Evolutionary conservation across 495 filamentous ascomycete genomes (phyloP).

Genomic region (Penicillium turbatum): DNA sequence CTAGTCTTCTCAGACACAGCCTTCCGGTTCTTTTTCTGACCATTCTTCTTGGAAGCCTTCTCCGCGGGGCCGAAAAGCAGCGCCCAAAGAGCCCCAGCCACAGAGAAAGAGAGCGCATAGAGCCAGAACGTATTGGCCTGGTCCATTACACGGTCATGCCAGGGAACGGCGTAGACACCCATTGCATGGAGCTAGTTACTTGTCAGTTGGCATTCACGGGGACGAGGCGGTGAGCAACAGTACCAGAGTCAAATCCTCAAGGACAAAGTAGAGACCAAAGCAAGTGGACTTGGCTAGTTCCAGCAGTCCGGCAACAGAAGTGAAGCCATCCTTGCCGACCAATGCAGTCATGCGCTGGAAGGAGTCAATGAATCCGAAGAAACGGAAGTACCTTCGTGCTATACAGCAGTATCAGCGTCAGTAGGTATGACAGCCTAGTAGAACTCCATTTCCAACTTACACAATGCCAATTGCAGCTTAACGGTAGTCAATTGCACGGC

Average conservation of each 20-base stretch:
- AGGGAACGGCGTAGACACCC: conserved; percentile 35
- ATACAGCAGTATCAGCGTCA: background rate
- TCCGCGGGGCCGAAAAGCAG: conserved; percentile 18
- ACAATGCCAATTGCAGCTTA: conserved; percentile 33
- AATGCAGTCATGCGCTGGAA: conserved; percentile 46
- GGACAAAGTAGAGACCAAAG: conserved; percentile 36
- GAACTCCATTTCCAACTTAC: conserved; percentile 14
- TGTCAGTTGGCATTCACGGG: background rate
- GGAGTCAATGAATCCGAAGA: conserved; percentile 60
- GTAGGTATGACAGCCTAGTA: background rate
- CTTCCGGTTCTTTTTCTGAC: conserved; percentile 12
- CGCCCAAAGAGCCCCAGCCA: conserved; percentile 23
- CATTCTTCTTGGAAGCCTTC: background rate
- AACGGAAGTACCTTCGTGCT: conserved; percentile 55
- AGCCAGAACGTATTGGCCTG: conserved; percentile 66
- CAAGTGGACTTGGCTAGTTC: conserved; percentile 37
- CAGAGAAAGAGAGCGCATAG: conserved; percentile 44
- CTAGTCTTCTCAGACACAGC: conserved; percentile 5
- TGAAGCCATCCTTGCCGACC: conserved; percentile 16
- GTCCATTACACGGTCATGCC: conserved; percentile 30
- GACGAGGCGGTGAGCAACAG: conserved; percentile 4
- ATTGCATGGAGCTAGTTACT: conserved; percentile 44
- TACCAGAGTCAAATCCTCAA: conserved; percentile 43
- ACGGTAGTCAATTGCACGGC: conserved; percentile 26
- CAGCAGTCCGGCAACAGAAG: conserved; percentile 20